Evolutionary conservation across 345 rosid species (phyloP), one percentile per base, ranked within the genome.

Genomic region (Eucalyptus curtisii): DNA sequence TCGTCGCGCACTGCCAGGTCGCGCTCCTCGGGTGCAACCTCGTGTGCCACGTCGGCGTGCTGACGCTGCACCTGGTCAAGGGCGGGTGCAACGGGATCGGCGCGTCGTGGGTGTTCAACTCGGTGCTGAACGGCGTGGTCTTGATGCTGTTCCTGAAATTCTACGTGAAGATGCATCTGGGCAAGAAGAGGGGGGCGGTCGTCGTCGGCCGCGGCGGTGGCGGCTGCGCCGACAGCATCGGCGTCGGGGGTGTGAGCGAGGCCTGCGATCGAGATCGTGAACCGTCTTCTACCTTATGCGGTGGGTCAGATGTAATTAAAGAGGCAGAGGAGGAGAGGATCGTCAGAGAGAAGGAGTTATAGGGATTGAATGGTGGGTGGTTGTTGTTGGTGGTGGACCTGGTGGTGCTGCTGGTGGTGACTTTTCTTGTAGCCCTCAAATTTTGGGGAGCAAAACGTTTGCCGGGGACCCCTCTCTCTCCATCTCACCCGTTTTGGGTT

Each of bases 71-170:
- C 91, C 87, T 97, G 49, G 88, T 93, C 90, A 95, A 95, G 91
- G 99, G 98, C 13, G 99, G 99, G n/a, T 98, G 99, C 88, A 96
- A 98, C 64, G 99, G 99, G 12, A 94, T 98, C 48, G 97, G 99
- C 4, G 99, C 98, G 40, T 98, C 98, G 40, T 98, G 99, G 99
- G 82, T 90, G 57, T 93, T 97, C 89, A 98, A 97, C 89, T 95
- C 99, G 4, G 93, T 97, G 33, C 93, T 98, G 2, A 96, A 96
- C 45, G 93, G 93, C 30, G 95, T 93, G 8, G 95, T 95, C 59
- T 86, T 95, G 91, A 86, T 95, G 86, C 89, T 95, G 37, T 92
- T 94, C 90, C 89, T 97, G 91, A 95, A 96, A 86, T 97, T 94
- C 91, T 94, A 96, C 89, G 93, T 94, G 93, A 64, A 89, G 96